phyloP scores from a whole-genome alignment of 306 rosid species.

The Luffa acutangula region DNA sequence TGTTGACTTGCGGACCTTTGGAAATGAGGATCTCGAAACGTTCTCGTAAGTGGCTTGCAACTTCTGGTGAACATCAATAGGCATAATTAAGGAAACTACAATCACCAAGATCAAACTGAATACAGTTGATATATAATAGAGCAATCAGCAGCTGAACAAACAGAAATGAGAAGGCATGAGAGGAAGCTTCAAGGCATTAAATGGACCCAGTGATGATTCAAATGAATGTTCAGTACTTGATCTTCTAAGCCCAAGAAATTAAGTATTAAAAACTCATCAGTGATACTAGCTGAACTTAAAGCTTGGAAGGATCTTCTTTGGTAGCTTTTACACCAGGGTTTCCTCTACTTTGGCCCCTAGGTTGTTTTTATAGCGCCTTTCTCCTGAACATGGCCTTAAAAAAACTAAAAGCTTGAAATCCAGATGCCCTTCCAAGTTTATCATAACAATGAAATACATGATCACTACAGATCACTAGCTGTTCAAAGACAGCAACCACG shows the following conservation, averaged over 20 bases:
- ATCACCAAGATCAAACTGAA: conserved; percentile 9
- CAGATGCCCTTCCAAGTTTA: background rate
- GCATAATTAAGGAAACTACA: conserved; percentile 11
- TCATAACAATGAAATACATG: background rate
- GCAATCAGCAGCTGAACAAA: background rate
- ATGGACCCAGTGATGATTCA: background rate
- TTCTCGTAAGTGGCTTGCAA: conserved; percentile 42
- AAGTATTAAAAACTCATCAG: background rate
- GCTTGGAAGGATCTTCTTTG: too few relatives aligned
- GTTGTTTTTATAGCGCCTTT: too few relatives aligned
- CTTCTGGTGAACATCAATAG: conserved; percentile 29
- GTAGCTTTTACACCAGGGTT: too few relatives aligned
- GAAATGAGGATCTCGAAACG: conserved; percentile 37
- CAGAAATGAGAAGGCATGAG: background rate
- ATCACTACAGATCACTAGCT: background rate
- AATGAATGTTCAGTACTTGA: background rate
- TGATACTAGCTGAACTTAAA: background rate
- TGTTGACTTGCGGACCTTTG: conserved; percentile 28
- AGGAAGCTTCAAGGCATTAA: background rate
- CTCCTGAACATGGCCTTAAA: too few relatives aligned
- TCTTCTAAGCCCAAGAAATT: background rate
- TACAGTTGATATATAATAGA: background rate
- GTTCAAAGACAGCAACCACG: background rate
- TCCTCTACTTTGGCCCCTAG: too few relatives aligned
- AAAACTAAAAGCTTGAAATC: too few relatives aligned